Conservation (phyloP, 108 stramenopile genomes). For the Pseudonitzschia delicatissima region DNA sequence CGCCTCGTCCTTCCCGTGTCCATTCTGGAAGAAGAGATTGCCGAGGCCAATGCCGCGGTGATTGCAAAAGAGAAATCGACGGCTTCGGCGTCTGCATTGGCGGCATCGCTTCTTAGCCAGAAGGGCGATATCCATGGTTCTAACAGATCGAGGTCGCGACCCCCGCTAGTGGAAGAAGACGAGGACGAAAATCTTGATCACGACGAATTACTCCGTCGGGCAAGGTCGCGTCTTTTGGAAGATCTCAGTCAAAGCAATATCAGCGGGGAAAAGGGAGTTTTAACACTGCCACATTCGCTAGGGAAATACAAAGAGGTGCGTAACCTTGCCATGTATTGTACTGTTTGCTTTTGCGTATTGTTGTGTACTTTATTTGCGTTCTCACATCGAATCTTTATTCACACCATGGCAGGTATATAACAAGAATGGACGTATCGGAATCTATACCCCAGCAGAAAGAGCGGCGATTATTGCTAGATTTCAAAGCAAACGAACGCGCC, state of each 20-base stretch:
- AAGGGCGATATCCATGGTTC: constrained; percentile 1
- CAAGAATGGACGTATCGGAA: constrained; percentile 94
- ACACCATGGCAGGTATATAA: constrained; percentile 75
- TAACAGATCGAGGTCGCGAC: not conserved
- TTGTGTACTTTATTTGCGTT: constrained; percentile 1
- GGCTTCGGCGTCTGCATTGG: not conserved
- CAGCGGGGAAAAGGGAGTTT: constrained; percentile 64
- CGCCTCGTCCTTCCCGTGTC: constrained; percentile 72
- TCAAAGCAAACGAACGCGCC: constrained; percentile 79
- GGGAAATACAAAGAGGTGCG: constrained; percentile 85
- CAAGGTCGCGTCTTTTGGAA: constrained; percentile 73
- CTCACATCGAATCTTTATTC: not conserved
- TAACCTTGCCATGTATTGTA: not conserved
- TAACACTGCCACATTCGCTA: constrained; percentile 78
- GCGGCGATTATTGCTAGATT: constrained; percentile 91
- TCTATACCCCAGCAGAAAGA: constrained; percentile 93
- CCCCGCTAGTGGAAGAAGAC: constrained; percentile 18
- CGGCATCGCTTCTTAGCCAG: not conserved
- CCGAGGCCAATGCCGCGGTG: constrained; percentile 54
- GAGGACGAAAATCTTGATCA: constrained; percentile 61
- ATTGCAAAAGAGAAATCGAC: constrained; percentile 30
- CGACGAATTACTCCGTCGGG: constrained; percentile 68
- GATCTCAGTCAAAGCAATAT: constrained; percentile 70
- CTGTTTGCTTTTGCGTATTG: not conserved
- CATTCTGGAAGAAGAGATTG: constrained; percentile 82